Base-by-base conservation (phyloP, 1,284 basidiomycete genomes). In the Papiliotrema flavescens region DNA sequence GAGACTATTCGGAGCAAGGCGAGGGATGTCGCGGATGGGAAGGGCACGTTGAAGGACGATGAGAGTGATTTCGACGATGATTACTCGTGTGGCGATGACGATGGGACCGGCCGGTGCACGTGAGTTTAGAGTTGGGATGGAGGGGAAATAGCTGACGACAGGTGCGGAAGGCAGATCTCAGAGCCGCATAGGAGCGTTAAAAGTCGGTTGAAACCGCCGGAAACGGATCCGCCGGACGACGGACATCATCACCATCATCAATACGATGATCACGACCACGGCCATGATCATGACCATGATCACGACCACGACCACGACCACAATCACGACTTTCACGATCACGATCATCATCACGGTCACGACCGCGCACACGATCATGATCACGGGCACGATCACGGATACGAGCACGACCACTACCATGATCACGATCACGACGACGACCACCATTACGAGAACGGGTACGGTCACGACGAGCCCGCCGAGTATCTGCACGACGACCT, bases 1-100 rank as follows among this genome's bases (percentile, higher is more conserved):
- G 79, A 86, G 63, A 80, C 88, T 59, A 89, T 90, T 24, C 81
- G 85, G 70, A 87, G 89, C 74, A 80, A 88, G 26, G 90, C 77
- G 1, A 74, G 86, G 43, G 86, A 73, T 39, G 67, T 71, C 14
- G 64, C 71, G 13, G 67, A 71, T 39, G 73, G 70, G 2, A 69
- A 62, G 40, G 65, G 64, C 1, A 62, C 45, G 42, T 46, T 59
- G 20, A 60, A 64, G 36, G 64, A 65, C 19, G 56, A 66, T 28
- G 55, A 54, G 17, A 49, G 61, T 17, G 62, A 60, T 23, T 57
- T 61, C 32, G 64, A 67, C 26, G 63, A 65, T 28, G 61, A 63
- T 15, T 58, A 62, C 20, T 59, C 50, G 15, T 54, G 59, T 48
- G 53, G 55, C 14, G 54, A 55, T 3, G 56, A 61, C 47, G 59